A percentile compares a stretch with the other conserved stretches of the same genome.
Evolutionary conservation across 345 rosid genomes (phyloP).

Genomic region (Physaria fendleri): DNA sequence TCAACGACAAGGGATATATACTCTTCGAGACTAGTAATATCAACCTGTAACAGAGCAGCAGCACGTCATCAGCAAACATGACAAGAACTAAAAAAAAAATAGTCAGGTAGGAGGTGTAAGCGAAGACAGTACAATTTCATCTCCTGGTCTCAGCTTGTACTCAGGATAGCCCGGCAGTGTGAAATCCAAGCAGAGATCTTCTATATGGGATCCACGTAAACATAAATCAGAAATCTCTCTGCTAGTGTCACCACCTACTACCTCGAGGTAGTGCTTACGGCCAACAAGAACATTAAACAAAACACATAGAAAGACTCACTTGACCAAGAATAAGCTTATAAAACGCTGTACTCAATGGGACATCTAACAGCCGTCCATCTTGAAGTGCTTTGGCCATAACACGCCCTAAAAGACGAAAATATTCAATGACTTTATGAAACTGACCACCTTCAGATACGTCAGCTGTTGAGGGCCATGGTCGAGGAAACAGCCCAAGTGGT

Average conservation of each 20-base stretch:
- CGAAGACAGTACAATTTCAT: conserved; percentile 53
- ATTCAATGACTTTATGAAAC: conserved; percentile 60
- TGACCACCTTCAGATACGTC: conserved; percentile 72
- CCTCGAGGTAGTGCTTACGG: conserved; percentile 69
- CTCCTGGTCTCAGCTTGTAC: conserved; percentile 69
- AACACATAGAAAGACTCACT: conserved; percentile 38
- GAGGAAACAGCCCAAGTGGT: conserved; percentile 91
- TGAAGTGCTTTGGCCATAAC: conserved; percentile 99
- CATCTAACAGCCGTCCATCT: conserved; percentile 94
- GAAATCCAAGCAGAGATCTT: conserved; percentile 89
- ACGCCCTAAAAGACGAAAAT: conserved; percentile 91
- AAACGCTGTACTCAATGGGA: conserved; percentile 76
- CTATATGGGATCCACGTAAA: conserved; percentile 60
- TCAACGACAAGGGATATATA: conserved; percentile 80
- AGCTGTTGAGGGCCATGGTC: conserved; percentile 78
- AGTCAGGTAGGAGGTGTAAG: background rate
- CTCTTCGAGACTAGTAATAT: conserved; percentile 74
- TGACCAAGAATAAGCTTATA: conserved; percentile 88
- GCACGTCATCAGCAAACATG: conserved; percentile 8
- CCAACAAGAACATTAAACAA: conserved; percentile 43
- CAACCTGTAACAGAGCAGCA: conserved; percentile 47
- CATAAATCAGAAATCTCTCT: conserved; percentile 37
- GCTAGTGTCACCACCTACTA: conserved; percentile 31
- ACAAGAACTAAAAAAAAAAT: background rate
- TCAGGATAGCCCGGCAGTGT: conserved; percentile 96